phyloP scores from a whole-genome alignment of 1,284 basidiomycete species.

The Ustilago hordei region DNA sequence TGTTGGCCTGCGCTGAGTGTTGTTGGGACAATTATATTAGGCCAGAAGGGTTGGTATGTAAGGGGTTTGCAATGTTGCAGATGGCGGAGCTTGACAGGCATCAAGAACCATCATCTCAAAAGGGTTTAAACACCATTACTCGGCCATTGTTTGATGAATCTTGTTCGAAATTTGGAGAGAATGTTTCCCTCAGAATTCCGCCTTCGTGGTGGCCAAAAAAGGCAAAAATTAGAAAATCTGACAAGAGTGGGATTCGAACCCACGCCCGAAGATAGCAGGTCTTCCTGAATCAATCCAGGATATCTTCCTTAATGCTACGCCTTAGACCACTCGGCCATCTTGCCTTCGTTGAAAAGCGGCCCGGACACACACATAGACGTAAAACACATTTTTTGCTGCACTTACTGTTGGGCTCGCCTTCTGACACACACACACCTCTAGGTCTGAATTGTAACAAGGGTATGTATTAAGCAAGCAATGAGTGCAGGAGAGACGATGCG shows the following conservation, averaged over 20 bases:
- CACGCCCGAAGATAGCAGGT: constrained; percentile 67
- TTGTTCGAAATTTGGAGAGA: too few relatives aligned
- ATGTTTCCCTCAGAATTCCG: background rate
- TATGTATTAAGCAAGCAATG: background rate
- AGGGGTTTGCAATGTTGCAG: too few relatives aligned
- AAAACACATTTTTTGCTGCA: background rate
- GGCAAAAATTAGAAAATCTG: constrained; percentile 35
- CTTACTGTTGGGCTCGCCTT: background rate
- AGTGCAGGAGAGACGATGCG: background rate
- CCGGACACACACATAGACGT: background rate
- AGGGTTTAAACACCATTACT: too few relatives aligned
- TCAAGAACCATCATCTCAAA: too few relatives aligned
- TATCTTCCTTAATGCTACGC: constrained; percentile 60
- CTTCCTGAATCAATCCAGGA: constrained; percentile 16
- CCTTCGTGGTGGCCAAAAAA: background rate
- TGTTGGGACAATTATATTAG: too few relatives aligned
- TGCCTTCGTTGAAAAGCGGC: constrained; percentile 18
- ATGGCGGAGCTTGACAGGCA: too few relatives aligned
- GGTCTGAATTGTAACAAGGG: background rate
- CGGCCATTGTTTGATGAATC: too few relatives aligned
- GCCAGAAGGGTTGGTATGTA: too few relatives aligned
- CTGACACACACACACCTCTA: background rate
- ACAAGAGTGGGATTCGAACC: constrained; percentile 70
- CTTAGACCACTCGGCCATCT: constrained; percentile 61
- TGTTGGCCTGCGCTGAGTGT: too few relatives aligned